These are phyloP conservation scores for Nicotiana rustica DNA, from an alignment of 305 asterid species.

Conservation along the genomic window DNA sequence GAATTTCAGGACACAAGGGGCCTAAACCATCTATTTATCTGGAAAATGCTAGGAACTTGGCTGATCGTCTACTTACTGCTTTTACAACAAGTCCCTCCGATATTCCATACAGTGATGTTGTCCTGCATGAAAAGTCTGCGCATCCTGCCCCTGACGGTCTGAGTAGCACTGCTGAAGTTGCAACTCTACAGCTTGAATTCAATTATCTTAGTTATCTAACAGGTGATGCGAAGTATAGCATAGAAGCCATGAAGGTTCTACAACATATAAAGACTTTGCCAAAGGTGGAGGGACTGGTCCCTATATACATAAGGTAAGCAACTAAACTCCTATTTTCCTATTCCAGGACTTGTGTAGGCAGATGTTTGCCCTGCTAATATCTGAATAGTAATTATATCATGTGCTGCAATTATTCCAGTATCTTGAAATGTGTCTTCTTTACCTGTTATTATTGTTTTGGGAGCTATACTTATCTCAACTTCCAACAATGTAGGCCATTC, in stretches of 20 bases:
- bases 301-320: slow-evolving; percentile 80
- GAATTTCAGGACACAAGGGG: slow-evolving; percentile 56
- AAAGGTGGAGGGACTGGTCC: slow-evolving; percentile 88
- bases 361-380: slow-evolving; percentile 20
- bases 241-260: slow-evolving; percentile 92
- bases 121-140: slow-evolving; percentile 70
- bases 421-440: neutral
- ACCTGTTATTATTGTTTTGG: slow-evolving; percentile 1
- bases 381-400: slow-evolving; percentile 26
- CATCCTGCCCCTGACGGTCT: slow-evolving; percentile 90
- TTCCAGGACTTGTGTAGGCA: slow-evolving; percentile 7
- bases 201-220: slow-evolving; percentile 83
- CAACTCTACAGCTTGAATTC: slow-evolving; percentile 93
- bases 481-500: slow-evolving; percentile 6
- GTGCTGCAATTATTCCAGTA: slow-evolving; percentile 28
- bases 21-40: slow-evolving; percentile 84
- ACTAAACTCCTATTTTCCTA: neutral
- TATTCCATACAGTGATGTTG: slow-evolving; percentile 84
- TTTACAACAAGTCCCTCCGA: slow-evolving; percentile 82
- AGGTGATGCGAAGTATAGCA: slow-evolving; percentile 81
- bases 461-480: neutral
- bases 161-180: slow-evolving; percentile 97
- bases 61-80: slow-evolving; percentile 83
- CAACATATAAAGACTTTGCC: slow-evolving; percentile 75
- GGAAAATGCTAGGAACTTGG: slow-evolving; percentile 87